phyloP scores from a whole-genome alignment of 345 rosid species.

The Brassica rapa region DNA sequence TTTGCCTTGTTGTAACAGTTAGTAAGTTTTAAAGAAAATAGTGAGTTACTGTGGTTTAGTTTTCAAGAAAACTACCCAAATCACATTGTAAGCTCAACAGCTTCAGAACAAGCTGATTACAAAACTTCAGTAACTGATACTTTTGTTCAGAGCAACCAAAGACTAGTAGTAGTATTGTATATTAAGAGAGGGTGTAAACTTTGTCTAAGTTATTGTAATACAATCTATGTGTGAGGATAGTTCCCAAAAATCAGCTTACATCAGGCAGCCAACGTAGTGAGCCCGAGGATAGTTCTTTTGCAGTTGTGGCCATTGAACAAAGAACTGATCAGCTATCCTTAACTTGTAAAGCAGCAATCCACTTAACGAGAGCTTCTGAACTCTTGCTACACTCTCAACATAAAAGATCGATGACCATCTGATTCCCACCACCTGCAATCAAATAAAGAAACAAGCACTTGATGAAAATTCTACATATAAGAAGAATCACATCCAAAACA shows the following conservation, averaged over 20 bases:
- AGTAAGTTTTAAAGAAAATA: not conserved
- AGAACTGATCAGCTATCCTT: constrained; percentile 79
- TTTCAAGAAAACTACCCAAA: not conserved
- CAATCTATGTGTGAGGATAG: constrained; percentile 18
- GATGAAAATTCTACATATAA: not conserved
- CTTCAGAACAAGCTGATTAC: constrained; percentile 7
- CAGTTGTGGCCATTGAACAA: constrained; percentile 89
- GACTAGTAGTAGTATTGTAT: too few species aligned
- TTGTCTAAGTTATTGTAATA: constrained; percentile 18
- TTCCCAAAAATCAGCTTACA: constrained; percentile 48
- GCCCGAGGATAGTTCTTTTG: constrained; percentile 67
- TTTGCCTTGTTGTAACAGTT: constrained; percentile 25
- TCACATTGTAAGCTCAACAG: constrained; percentile 1
- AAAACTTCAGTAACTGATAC: not conserved
- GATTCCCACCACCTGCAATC: constrained; percentile 67
- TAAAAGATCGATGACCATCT: constrained; percentile 84
- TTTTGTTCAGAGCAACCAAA: constrained; percentile 19
- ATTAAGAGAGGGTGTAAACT: not conserved
- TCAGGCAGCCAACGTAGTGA: constrained; percentile 79
- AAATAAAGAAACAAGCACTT: constrained; percentile 13
- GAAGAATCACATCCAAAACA: not conserved
- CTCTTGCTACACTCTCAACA: constrained; percentile 93
- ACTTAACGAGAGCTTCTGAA: constrained; percentile 78
- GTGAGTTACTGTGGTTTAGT: not conserved
- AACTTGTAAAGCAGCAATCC: constrained; percentile 81